A percentile compares a stretch with the other conserved stretches of the same genome.
phyloP scores from a whole-genome alignment of 495 filamentous ascomycete species.

The Pyronema domesticum region DNA sequence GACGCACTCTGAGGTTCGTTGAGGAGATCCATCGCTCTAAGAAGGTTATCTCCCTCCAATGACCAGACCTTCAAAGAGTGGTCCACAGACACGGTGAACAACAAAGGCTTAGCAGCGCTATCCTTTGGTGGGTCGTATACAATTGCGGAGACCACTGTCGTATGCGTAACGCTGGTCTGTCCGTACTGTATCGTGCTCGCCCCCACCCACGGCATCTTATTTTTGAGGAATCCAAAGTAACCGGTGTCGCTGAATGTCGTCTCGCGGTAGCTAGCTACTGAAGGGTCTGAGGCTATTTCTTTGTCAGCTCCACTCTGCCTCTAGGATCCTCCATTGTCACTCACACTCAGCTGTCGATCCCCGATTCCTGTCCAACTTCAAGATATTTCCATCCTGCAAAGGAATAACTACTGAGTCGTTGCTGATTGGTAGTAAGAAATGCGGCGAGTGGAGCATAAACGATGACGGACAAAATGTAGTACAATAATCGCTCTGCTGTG shows the following conservation, averaged over 20 bases:
- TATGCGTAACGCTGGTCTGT: constrained; percentile 19
- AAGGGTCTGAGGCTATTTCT: constrained; percentile 14
- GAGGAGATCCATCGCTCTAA: constrained; percentile 55
- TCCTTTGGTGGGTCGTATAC: constrained; percentile 35
- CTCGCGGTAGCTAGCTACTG: constrained; percentile 18
- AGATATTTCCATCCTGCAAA: constrained; percentile 62
- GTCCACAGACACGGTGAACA: constrained; percentile 73
- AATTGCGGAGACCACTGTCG: constrained; percentile 20
- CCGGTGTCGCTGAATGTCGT: constrained; percentile 20
- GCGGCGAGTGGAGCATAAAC: constrained; percentile 60
- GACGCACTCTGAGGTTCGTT: constrained; percentile 27
- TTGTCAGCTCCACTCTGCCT: not conserved
- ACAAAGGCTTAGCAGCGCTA: constrained; percentile 33
- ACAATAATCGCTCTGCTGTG: constrained; percentile 43
- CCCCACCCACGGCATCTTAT: constrained; percentile 21
- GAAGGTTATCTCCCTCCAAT: constrained; percentile 49
- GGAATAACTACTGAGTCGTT: constrained; percentile 58
- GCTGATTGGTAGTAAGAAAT: constrained; percentile 58
- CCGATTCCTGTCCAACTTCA: constrained; percentile 46
- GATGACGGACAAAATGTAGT: constrained; percentile 51
- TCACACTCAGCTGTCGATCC: constrained; percentile 47
- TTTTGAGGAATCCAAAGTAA: constrained; percentile 20
- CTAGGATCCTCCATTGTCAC: constrained; percentile 5
- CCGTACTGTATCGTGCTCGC: constrained; percentile 15
- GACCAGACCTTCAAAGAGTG: constrained; percentile 82